phyloP scores from a whole-genome alignment of 1,284 basidiomycete species.

The Singerocomus rubriflavus region DNA sequence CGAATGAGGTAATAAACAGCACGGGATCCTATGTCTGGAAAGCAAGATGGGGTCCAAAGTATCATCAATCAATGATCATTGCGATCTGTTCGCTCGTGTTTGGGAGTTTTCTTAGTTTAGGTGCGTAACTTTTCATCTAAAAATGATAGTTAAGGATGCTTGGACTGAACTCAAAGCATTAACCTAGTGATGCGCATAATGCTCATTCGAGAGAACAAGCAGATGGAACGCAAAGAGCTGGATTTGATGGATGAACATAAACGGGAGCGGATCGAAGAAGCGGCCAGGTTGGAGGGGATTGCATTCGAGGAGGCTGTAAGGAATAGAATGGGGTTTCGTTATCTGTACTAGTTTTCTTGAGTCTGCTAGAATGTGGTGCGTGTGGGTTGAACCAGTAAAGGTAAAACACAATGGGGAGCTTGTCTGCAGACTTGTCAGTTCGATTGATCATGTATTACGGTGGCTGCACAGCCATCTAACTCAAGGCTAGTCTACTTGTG shows the following conservation, averaged over 20 bases:
- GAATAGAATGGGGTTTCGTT: slow-evolving; percentile 38
- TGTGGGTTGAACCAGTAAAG: too few relatives aligned
- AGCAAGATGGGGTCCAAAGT: slow-evolving; percentile 46
- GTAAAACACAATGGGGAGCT: too few relatives aligned
- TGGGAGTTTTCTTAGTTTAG: slow-evolving; percentile 36
- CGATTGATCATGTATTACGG: too few relatives aligned
- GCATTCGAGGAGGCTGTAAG: slow-evolving; percentile 52
- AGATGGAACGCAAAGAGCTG: slow-evolving; percentile 45
- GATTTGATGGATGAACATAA: slow-evolving; percentile 41
- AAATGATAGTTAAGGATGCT: not conserved
- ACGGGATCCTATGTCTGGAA: slow-evolving; percentile 56
- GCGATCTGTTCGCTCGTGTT: slow-evolving; percentile 42
- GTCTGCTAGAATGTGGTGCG: too few relatives aligned
- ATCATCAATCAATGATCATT: slow-evolving; percentile 54
- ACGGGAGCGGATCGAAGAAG: slow-evolving; percentile 45
- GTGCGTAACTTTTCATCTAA: slow-evolving; percentile 26
- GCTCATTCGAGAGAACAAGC: slow-evolving; percentile 44
- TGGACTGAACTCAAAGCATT: not conserved
- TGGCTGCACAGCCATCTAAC: too few relatives aligned
- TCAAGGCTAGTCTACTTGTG: too few relatives aligned
- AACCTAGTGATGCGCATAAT: slow-evolving; percentile 44
- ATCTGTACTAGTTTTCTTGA: slow-evolving; percentile 14
- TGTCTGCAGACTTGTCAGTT: too few relatives aligned
- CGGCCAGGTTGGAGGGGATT: slow-evolving; percentile 48
- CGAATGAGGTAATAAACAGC: slow-evolving; percentile 19